phyloP scores from a whole-genome alignment of 1,284 basidiomycete species.

The Puccinia hordei region DNA sequence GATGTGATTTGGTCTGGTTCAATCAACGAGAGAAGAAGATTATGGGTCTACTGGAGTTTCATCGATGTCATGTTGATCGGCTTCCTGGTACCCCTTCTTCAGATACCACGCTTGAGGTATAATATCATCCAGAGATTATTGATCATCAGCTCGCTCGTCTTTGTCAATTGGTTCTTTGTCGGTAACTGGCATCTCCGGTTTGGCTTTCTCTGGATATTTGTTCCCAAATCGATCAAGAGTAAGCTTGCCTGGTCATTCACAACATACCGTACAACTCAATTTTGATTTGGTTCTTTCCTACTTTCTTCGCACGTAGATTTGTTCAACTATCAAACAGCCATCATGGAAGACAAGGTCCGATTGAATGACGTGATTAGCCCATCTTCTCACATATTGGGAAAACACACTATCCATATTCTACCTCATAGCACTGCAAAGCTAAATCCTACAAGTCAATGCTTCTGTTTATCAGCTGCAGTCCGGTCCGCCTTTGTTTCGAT shows the following conservation, averaged over 20 bases:
- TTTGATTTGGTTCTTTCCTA: background rate
- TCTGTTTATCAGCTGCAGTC: conserved; percentile 47
- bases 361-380: conserved; percentile 52
- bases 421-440: conserved; percentile 53
- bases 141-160: conserved; percentile 39
- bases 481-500: conserved; percentile 49
- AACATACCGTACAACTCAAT: background rate
- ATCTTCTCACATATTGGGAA: conserved; percentile 53
- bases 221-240: conserved; percentile 51
- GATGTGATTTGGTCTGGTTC: conserved; percentile 51
- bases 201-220: conserved; percentile 29
- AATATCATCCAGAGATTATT: conserved; percentile 27
- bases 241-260: conserved; percentile 1
- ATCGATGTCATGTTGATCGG: conserved; percentile 51
- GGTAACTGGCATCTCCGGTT: conserved; percentile 52
- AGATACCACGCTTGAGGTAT: conserved; percentile 52
- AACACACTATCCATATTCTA: conserved; percentile 53
- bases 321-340: conserved; percentile 54
- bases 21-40: conserved; percentile 37
- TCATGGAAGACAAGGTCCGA: conserved; percentile 53
- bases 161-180: conserved; percentile 52
- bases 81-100: conserved; percentile 52
- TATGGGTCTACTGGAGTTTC: conserved; percentile 52
- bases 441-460: conserved; percentile 46
- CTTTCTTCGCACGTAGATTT: conserved; percentile 5